Evolutionary conservation across 345 rosid genomes (phyloP).

Genomic region (Aquilaria sinensis): DNA sequence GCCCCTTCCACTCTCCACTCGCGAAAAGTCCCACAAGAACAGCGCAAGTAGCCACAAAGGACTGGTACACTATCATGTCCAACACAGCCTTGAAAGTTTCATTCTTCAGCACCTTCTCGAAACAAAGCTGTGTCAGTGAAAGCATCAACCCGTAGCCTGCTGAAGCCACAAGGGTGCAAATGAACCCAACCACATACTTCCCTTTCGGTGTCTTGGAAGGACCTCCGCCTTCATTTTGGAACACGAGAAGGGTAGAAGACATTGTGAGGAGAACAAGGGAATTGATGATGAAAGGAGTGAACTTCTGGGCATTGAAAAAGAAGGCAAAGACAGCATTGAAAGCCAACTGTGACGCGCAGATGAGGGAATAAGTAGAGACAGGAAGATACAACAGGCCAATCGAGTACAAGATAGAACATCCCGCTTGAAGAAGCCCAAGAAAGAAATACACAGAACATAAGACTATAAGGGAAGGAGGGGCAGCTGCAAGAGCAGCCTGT

Average conservation of each 20-base stretch:
- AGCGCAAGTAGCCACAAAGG: neutral
- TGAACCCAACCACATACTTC: conserved; percentile 30
- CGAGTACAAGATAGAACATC: neutral
- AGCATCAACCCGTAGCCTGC: conserved; percentile 20
- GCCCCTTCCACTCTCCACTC: conserved; percentile 16
- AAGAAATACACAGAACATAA: neutral
- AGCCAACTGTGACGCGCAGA: conserved; percentile 22
- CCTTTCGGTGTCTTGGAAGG: conserved; percentile 5
- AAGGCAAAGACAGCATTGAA: conserved; percentile 43
- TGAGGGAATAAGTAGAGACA: neutral
- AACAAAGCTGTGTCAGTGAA: conserved; percentile 10
- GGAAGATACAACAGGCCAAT: neutral
- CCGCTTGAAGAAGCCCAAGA: neutral
- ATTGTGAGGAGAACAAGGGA: conserved; percentile 35
- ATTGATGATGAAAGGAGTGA: conserved; percentile 34
- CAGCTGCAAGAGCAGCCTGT: neutral
- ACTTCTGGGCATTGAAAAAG: conserved; percentile 36
- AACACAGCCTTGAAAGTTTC: neutral
- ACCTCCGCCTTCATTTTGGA: conserved; percentile 11
- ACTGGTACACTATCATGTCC: conserved; percentile 10
- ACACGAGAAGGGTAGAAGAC: conserved; percentile 34
- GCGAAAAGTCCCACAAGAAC: conserved; percentile 11
- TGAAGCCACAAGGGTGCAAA: conserved; percentile 22
- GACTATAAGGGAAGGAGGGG: neutral
- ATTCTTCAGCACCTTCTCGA: conserved; percentile 2